These are phyloP conservation scores for Scytalidium lignicola DNA, from an alignment of 2,329 filamentous ascomycete species.

Conservation along the genomic window DNA sequence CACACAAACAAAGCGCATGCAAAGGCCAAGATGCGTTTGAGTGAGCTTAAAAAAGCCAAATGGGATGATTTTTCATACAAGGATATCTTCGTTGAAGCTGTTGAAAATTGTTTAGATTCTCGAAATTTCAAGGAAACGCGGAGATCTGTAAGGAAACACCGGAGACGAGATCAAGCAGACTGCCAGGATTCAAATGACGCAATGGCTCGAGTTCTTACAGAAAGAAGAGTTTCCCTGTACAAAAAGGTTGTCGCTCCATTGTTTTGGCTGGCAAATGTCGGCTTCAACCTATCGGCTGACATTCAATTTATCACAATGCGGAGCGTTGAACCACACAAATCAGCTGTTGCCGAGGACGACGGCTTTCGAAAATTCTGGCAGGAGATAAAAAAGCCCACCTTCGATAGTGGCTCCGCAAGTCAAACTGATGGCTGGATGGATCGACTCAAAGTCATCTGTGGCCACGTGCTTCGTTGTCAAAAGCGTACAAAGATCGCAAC, in stretches of 20 bases:
- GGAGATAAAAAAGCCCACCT: background rate
- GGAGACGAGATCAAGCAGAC: background rate
- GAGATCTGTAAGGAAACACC: background rate
- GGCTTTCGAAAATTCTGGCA: background rate
- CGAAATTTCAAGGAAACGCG: background rate
- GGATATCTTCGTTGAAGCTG: no score
- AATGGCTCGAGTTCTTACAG: background rate
- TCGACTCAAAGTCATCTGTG: background rate
- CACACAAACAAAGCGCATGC: no score
- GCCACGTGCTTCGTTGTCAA: background rate
- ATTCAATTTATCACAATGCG: background rate
- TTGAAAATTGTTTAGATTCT: no score
- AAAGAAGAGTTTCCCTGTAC: background rate
- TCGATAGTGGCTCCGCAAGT: background rate
- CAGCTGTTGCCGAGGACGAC: background rate
- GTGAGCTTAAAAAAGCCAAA: no score
- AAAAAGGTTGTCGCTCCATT: conserved; percentile 1
- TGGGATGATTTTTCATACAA: no score
- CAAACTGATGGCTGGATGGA: background rate
- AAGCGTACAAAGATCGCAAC: background rate
- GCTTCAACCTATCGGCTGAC: background rate
- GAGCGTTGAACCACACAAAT: background rate
- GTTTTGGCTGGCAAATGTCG: conserved; percentile 1
- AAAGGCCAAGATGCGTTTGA: no score
- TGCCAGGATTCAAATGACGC: background rate